Base-by-base conservation (phyloP, 345 rosid species). In the Garcia nutans region DNA sequence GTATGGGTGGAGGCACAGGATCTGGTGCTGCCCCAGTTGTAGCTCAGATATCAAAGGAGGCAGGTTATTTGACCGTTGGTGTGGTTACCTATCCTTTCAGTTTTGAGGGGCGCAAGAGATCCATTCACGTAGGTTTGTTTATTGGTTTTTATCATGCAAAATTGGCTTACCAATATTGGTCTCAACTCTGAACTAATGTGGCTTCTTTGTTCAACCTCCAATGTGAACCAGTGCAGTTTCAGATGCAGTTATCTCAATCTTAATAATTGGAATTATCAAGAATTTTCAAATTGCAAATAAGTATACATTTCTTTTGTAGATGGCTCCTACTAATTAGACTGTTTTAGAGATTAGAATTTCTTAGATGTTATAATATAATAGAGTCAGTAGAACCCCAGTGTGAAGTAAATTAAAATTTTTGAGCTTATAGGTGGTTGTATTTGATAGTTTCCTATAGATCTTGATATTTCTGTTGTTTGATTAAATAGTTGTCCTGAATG, bases 1-100 rank as follows among this genome's bases (percentile, higher is more conserved):
- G 99, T 80, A 96, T 96, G 99, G 99, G 99, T 83, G 99, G 99
- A 77, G 99, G 99, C 17, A 96, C 99, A 28, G 99, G 99, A 13
- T 96, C 99, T 10, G 99, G 99, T 76, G 99, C 99, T 89, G 99
- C 99, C 50, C 98, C 99, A 23, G 96, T 96, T 26, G 97, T 96
- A 49, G 99, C 98, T 61, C 97, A 90, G 82, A 89, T 96, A 73
- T 72, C 97, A 10, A 96, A 88, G 76, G 99, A 96, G 57, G 96
- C 96, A 28, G 99, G 98, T 54, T 93, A 93, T 77, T 86, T 96
- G 81, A 96, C 98, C 56, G 99, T 96, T 78, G 99, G 99, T 77
- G 99, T 93, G 76, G 98, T 96, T 72, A 96, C 99, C 13, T 96
- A 93, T 81, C 99, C 99, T 23, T 93, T 96, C 85, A 96, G 99